Percentiles rank a stretch among this genome's conserved stretches.
Evolutionary conservation across 495 filamentous ascomycete species (phyloP).

Genomic region (Penicillium nucicola): DNA sequence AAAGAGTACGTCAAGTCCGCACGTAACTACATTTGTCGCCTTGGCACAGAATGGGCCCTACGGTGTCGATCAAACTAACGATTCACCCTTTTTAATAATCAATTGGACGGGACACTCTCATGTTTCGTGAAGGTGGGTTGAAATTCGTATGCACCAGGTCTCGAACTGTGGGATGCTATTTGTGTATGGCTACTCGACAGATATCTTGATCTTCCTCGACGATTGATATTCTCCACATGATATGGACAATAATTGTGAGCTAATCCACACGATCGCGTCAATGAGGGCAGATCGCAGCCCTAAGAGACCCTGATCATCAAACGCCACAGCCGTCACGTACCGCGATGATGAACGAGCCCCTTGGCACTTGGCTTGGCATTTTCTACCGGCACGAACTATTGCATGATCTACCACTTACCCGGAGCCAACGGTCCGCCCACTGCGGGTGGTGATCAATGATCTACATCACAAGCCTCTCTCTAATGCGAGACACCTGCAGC

Average conservation of each 20-base stretch:
- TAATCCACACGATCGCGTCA: neutral
- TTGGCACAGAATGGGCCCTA: neutral
- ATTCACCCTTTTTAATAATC: neutral
- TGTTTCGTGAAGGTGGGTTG: neutral
- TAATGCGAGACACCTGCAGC: no score
- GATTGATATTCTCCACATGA: neutral
- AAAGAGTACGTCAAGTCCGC: slow-evolving; percentile 2
- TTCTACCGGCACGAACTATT: neutral
- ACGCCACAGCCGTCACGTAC: neutral
- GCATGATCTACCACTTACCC: neutral
- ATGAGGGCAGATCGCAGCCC: neutral
- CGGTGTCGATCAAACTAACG: neutral
- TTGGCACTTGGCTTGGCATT: neutral
- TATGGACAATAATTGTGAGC: neutral
- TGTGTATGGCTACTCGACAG: neutral
- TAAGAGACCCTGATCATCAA: neutral
- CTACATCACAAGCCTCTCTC: neutral
- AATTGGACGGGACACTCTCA: neutral
- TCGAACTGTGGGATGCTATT: no score
- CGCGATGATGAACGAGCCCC: neutral
- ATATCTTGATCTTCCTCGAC: neutral
- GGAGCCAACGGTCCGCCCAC: neutral
- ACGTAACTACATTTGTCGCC: neutral
- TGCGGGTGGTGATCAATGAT: neutral
- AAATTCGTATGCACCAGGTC: no score